Evolutionary conservation across 495 filamentous ascomycete genomes (phyloP), one percentile per base, ranked within the genome.

Genomic region (Podospora tetraspora): DNA sequence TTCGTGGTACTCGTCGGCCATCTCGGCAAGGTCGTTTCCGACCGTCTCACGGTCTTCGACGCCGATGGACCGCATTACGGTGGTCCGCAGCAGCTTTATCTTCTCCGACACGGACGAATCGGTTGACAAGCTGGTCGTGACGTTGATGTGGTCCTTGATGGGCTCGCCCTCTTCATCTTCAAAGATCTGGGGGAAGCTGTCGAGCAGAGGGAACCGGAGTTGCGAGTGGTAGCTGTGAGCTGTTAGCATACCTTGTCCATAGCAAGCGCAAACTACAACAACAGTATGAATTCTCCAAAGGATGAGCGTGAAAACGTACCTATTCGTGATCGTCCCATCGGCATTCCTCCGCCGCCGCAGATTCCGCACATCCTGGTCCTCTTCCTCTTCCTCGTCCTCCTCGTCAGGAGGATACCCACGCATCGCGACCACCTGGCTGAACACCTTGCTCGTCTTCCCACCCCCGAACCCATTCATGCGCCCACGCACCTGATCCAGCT

Each of bases 1-100:
- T 62, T 94, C 91, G 73, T 92, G 89, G 74, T 96, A 98, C 68
- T 88, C 89, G 74, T 97, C 94, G 12, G 90, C 87, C 67, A 97
- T 89, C 72, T 91, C 91, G 59, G 89, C 89, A 29, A 99, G 81
- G n/a, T 92, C 89, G 72, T 97, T 94, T 7, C 87, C 84, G 37
- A 99, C 82, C 13, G 82, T 83, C 79, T 99, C 95, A 12, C 90
- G 85, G 70, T 97, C 94, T 67, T 93, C 91, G 9, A 97, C 72
- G 3, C 84, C 83, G 29, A 92, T 83, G 72, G 73, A 80, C 67
- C 76, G 76, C 25, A 84, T 77, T 4, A 91, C 88, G 7, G 86
- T 82, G 22, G 79, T 77, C 69, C 90, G 87, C 25, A 97, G 75
- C 1, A 71, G 74, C 74, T 90, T 91, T n/a, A 97, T 80, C 43